Evolutionary conservation across 768 basidiomycete genomes (phyloP).

Genomic region (Coprinopsis sp.): DNA sequence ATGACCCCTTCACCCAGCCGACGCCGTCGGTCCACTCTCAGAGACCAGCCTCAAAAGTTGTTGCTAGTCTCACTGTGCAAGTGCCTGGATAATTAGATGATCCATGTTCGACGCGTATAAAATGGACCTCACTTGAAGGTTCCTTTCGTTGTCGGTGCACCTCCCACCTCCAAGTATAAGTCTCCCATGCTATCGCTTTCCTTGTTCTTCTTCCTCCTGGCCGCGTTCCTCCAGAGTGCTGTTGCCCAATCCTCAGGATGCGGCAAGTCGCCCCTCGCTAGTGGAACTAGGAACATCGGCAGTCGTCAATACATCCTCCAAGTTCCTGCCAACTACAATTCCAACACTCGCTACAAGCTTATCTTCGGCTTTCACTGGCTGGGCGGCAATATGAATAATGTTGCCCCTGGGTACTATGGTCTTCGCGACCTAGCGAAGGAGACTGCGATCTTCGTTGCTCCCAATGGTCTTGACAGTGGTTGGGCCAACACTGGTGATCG

Average conservation of each 20-base stretch:
- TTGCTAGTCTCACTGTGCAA: too few relatives aligned
- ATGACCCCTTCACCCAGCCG: too few relatives aligned
- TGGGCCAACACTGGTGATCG: conserved; percentile 7
- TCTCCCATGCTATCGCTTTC: too few relatives aligned
- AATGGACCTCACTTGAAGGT: too few relatives aligned
- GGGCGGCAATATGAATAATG: conserved; percentile 7
- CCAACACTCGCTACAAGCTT: background rate
- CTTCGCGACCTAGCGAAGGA: conserved; percentile 5
- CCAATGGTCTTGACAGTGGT: conserved; percentile 5
- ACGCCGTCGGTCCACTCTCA: too few relatives aligned
- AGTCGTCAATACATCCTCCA: conserved; percentile 8
- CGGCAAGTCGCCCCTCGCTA: conserved; percentile 2
- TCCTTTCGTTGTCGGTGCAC: too few relatives aligned
- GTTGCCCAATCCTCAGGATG: conserved; percentile 2
- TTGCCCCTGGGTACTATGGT: conserved; percentile 6
- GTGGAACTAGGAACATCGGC: conserved; percentile 6
- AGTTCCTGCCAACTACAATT: conserved; percentile 6
- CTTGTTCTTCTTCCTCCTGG: background rate
- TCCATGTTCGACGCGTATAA: too few relatives aligned
- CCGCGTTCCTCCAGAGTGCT: background rate
- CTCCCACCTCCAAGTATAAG: too few relatives aligned
- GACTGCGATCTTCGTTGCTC: conserved; percentile 5
- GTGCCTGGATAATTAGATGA: too few relatives aligned
- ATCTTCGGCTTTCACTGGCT: conserved; percentile 10
- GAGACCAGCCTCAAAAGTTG: too few relatives aligned